These are phyloP conservation scores for Trematosphaeria pertusa DNA, from an alignment of 2,329 filamentous ascomycete genomes.

Conservation along the genomic window DNA sequence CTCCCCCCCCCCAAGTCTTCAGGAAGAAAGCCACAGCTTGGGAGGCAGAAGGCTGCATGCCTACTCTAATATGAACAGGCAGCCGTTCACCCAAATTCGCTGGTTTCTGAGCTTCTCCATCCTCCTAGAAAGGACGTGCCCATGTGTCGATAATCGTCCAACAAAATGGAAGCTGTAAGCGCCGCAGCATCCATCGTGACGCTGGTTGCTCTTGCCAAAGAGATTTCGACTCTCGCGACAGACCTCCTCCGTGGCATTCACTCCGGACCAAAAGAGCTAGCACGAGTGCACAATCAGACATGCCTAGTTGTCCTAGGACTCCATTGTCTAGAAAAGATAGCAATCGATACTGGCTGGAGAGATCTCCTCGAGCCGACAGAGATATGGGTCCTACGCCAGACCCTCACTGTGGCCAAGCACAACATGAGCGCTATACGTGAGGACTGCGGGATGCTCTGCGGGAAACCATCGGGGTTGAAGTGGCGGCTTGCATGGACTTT, in stretches of 20 bases:
- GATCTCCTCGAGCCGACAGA: not conserved
- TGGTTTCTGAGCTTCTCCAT: too few species aligned
- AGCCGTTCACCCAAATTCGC: too few species aligned
- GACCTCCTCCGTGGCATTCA: constrained; percentile 1
- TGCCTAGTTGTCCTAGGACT: constrained; percentile 6
- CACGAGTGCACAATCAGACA: not conserved
- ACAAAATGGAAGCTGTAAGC: not conserved
- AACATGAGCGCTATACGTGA: too few species aligned
- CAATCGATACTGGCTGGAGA: not conserved
- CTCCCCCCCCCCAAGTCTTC: too few species aligned
- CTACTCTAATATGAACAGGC: too few species aligned
- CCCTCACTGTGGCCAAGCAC: not conserved
- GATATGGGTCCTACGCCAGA: not conserved
- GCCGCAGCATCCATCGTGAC: constrained; percentile 10
- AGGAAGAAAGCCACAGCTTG: too few species aligned
- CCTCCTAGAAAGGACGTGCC: too few species aligned
- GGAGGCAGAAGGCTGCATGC: too few species aligned
- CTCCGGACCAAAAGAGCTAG: constrained; percentile 4
- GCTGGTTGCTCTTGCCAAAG: constrained; percentile 11
- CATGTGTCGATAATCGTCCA: too few species aligned
- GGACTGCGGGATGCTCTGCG: too few species aligned
- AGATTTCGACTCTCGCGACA: constrained; percentile 1
- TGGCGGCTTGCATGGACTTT: constrained; percentile 5
- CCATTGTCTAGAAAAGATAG: not conserved
- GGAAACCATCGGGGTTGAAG: too few species aligned